Evolutionary conservation across 345 rosid species (phyloP), one percentile per base, ranked within the genome.

Genomic region (Orychophragmus violaceus): DNA sequence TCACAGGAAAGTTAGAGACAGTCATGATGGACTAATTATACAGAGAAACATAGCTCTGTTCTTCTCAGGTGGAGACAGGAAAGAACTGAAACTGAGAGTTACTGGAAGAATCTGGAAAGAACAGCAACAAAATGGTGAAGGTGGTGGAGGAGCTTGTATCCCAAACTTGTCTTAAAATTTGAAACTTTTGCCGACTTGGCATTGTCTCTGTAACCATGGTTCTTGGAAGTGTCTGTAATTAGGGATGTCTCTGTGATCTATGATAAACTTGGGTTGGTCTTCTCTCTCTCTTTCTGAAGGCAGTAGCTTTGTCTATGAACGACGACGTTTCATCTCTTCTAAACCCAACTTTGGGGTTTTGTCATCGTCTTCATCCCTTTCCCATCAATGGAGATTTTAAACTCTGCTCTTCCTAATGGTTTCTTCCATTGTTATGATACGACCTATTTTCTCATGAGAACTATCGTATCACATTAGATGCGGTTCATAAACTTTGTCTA

Each of bases 51-150:
- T 92, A 92, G 98, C 96, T 3, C 83, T 91, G 12, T 91, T 89
- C 84, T 89, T 91, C 83, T 91, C 98, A 8, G 98, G 96, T 44
- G 96, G 96, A 18, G 96, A 92, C 42, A 79, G 95, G 80, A 89
- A 89, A 82, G 96, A 89, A 76, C 72, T 92, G 68, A 92, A 92
- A 77, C 88, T 92, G 16, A 77, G 95, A 70, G 89, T 92, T 22
- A 89, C 95, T 2, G 97, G 98, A 6, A 70, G 95, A 68, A 92
- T 92, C 62, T 92, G 98, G 98, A 92, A 87, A 78, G 96, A 92
- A 69, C 91, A 87, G 67, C 97, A 85, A 67, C 89, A 84, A 69
- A 87, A 78, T 10, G 93, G 85, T 64, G 95, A 83, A 4, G 87
- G 90, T 24, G 32, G 32, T 5, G 89, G 84, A 9, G 96, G 90